A percentile compares a stretch with the other conserved stretches of the same genome.
phyloP scores from a whole-genome alignment of 2,329 filamentous ascomycete species.

The Sordariomycetes sp. region DNA sequence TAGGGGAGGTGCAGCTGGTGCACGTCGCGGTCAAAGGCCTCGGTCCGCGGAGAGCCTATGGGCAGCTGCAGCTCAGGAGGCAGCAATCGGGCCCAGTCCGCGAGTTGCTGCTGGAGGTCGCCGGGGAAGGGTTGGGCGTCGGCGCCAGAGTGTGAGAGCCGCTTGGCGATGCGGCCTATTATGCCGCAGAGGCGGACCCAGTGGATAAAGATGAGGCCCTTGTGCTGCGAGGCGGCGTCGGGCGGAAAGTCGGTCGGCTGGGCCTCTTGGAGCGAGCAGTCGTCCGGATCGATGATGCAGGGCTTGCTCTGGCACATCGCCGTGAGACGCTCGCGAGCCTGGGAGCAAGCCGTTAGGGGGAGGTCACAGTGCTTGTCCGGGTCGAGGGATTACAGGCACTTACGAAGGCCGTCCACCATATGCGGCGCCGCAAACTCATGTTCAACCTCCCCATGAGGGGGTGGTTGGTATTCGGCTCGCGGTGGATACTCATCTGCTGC shows the following conservation, averaged over 20 bases:
- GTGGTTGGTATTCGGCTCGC: constrained; percentile 18
- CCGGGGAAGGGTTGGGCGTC: constrained; percentile 10
- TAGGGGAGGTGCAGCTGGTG: constrained; percentile 30
- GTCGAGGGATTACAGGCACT: too few relatives aligned
- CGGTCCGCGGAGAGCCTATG: constrained; percentile 16
- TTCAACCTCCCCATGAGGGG: constrained; percentile 9
- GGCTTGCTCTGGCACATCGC: constrained; percentile 30
- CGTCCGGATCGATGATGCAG: constrained; percentile 28
- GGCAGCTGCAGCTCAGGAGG: constrained; percentile 21
- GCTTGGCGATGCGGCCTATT: constrained; percentile 26
- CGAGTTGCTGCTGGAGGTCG: constrained; percentile 19
- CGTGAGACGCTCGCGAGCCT: constrained; percentile 25
- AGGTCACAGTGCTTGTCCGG: too few relatives aligned
- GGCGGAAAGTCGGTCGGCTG: constrained; percentile 25
- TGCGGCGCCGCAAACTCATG: constrained; percentile 20
- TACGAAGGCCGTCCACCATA: constrained; percentile 30
- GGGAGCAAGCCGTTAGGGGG: neutral
- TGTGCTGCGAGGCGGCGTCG: constrained; percentile 16
- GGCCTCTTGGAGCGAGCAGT: constrained; percentile 26
- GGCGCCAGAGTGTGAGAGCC: constrained; percentile 15
- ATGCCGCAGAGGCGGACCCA: constrained; percentile 29
- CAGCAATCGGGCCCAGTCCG: constrained; percentile 21
- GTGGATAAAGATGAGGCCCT: constrained; percentile 27
- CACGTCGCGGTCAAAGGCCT: constrained; percentile 25
- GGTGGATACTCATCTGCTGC: constrained; percentile 31